phyloP scores from a whole-genome alignment of 1,284 basidiomycete genomes.

The Ganoderma multipileum region DNA sequence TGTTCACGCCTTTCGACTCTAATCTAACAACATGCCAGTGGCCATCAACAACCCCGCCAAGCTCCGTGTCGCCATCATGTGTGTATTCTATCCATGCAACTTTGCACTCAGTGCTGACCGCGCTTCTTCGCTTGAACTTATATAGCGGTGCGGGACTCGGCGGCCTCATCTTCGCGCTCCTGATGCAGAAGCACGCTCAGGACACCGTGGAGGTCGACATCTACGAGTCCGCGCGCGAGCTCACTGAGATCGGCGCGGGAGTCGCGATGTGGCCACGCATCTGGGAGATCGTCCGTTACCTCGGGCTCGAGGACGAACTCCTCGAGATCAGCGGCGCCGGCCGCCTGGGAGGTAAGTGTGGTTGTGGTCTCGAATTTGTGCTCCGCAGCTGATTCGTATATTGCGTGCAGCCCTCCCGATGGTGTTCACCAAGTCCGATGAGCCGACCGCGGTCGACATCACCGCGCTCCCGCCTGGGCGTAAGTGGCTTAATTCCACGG shows the following conservation, averaged over 20 bases:
- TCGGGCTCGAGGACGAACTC: constrained; percentile 35
- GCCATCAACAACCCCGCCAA: background rate
- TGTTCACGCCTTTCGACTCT: too few relatives aligned
- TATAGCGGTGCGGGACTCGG: constrained; percentile 49
- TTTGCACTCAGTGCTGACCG: background rate
- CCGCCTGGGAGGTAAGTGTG: background rate
- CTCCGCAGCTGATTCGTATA: background rate
- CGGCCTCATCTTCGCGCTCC: constrained; percentile 44
- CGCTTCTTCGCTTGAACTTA: background rate
- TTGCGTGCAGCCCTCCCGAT: background rate
- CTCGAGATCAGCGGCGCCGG: constrained; percentile 9
- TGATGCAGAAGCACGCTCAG: constrained; percentile 40
- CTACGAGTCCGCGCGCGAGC: constrained; percentile 46
- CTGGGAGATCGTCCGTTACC: constrained; percentile 30
- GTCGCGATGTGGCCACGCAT: constrained; percentile 40
- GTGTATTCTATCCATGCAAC: background rate
- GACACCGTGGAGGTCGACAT: constrained; percentile 47
- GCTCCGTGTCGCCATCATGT: constrained; percentile 13
- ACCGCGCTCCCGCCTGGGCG: background rate
- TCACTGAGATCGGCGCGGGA: constrained; percentile 51
- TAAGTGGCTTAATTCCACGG: background rate
- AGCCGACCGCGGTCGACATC: constrained; percentile 5
- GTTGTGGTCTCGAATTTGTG: too few relatives aligned
- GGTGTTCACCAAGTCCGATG: constrained; percentile 26
- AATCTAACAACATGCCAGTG: background rate